Percentiles rank a stretch among this genome's conserved stretches.
Conservation (phyloP, 2,329 filamentous ascomycete genomes). For the Pseudogymnoascus sp. region DNA sequence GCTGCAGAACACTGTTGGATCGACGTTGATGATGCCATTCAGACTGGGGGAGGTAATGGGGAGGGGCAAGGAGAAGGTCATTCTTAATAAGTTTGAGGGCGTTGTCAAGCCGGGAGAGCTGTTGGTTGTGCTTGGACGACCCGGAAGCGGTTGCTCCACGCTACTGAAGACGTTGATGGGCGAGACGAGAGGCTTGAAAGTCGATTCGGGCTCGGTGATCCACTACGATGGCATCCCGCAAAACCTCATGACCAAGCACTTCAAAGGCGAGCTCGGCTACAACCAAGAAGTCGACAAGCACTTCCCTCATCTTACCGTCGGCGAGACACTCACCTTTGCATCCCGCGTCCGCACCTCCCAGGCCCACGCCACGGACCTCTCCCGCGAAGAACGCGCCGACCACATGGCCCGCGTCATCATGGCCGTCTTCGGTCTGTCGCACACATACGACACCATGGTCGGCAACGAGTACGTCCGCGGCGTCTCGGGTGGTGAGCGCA, state of each 20-base stretch:
- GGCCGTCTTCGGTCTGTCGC: constrained; percentile 64
- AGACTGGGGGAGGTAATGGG: constrained; percentile 49
- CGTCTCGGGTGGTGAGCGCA: constrained; percentile 64
- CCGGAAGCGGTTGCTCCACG: constrained; percentile 58
- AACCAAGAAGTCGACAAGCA: constrained; percentile 71
- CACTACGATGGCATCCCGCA: constrained; percentile 54
- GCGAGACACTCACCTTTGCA: constrained; percentile 68
- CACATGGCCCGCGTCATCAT: constrained; percentile 51
- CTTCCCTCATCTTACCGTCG: constrained; percentile 69
- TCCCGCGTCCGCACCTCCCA: constrained; percentile 61
- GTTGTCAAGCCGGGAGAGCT: constrained; percentile 58
- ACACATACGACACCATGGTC: constrained; percentile 66
- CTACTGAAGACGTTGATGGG: constrained; percentile 54
- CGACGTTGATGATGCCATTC: constrained; percentile 50
- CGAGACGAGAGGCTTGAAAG: constrained; percentile 49
- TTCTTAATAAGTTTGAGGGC: constrained; percentile 58
- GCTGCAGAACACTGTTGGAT: constrained; percentile 60
- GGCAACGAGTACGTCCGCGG: constrained; percentile 67
- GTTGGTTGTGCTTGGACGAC: constrained; percentile 60
- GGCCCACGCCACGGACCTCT: constrained; percentile 50
- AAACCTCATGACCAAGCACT: constrained; percentile 49
- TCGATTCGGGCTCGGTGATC: constrained; percentile 45
- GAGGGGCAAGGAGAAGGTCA: constrained; percentile 46
- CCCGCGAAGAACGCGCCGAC: constrained; percentile 43
- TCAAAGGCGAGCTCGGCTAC: constrained; percentile 61